A percentile compares a stretch with the other conserved stretches of the same genome.
Conservation (phyloP, 2,329 filamentous ascomycete genomes). For the Colletotrichum theobromicola region DNA sequence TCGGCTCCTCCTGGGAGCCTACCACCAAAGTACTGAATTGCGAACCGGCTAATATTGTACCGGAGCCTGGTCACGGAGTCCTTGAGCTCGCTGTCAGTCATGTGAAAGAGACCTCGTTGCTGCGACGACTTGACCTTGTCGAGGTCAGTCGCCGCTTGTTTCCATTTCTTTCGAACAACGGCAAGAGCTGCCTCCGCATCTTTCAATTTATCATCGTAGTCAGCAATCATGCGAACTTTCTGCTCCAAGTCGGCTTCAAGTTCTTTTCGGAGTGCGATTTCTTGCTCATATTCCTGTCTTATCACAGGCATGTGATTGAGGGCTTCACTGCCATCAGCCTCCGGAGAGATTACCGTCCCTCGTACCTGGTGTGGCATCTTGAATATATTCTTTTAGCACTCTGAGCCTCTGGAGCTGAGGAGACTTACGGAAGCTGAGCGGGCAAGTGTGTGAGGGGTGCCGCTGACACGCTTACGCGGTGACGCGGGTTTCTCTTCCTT, state of each 20-base stretch:
- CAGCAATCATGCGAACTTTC: neutral
- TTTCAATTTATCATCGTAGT: rapidly evolving
- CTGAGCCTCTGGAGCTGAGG: no score
- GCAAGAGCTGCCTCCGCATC: neutral
- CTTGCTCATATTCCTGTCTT: neutral
- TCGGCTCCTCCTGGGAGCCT: neutral
- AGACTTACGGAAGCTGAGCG: no score
- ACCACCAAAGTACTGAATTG: neutral
- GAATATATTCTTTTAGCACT: no score
- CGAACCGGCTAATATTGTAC: neutral
- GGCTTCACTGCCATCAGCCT: no score
- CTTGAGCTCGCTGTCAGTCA: neutral
- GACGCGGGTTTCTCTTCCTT: no score
- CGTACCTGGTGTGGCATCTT: no score
- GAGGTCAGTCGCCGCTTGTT: neutral
- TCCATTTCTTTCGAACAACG: neutral
- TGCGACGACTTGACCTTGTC: neutral
- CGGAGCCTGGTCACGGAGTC: neutral
- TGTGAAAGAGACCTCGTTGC: neutral
- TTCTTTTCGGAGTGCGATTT: neutral
- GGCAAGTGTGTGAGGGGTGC: no score
- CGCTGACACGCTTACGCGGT: no score
- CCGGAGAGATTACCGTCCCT: no score
- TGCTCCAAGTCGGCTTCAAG: neutral
- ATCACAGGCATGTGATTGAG: no score